A percentile compares a stretch with the other conserved stretches of the same genome.
These are phyloP conservation scores for Colletotrichum sp. DNA, from an alignment of 2,329 filamentous ascomycete species.

Conservation along the genomic window DNA sequence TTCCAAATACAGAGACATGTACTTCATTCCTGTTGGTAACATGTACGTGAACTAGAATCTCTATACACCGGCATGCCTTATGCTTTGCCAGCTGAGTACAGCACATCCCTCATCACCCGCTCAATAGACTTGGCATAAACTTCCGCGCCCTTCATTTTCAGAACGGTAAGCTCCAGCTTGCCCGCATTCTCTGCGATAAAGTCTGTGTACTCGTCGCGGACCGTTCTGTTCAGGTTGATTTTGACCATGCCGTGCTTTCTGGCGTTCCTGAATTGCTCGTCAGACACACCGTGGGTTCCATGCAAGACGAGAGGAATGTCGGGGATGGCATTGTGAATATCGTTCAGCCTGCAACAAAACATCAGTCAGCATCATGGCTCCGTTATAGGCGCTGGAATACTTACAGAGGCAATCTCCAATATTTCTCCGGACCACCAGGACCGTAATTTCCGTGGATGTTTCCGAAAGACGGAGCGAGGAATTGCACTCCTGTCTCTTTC, in stretches of 20 bases:
- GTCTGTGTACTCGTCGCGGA: background rate
- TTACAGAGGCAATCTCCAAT: background rate
- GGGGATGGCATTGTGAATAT: background rate
- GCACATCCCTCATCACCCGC: background rate
- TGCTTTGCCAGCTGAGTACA: background rate
- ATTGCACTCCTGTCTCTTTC: background rate
- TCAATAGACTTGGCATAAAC: background rate
- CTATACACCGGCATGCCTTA: background rate
- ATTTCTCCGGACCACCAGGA: background rate
- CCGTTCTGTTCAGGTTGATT: background rate
- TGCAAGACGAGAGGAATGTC: background rate
- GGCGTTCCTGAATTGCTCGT: background rate
- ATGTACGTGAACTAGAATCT: background rate
- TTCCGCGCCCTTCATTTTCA: background rate
- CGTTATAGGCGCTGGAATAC: background rate
- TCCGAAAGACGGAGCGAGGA: background rate
- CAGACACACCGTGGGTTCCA: background rate
- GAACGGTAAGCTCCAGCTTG: background rate
- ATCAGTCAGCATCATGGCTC: accelerated
- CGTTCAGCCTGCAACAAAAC: background rate
- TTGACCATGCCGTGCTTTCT: background rate
- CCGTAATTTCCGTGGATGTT: background rate
- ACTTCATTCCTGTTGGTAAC: background rate
- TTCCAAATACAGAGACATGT: background rate
- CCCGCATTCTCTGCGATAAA: background rate